These are phyloP conservation scores for Pichia occidentalis DNA, from an alignment of 805 yeast genomes.

Conservation along the genomic window DNA sequence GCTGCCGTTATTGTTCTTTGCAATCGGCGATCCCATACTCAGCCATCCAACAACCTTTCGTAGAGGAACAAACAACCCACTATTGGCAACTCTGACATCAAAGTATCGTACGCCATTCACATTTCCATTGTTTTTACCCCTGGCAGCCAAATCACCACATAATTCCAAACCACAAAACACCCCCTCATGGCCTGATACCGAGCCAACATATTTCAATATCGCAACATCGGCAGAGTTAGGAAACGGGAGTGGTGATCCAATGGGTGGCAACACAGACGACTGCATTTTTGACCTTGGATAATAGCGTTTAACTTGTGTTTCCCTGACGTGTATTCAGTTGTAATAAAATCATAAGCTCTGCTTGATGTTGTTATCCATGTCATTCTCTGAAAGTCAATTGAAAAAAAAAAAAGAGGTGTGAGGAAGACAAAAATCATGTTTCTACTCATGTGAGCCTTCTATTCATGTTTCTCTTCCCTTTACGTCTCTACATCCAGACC, in stretches of 20 bases:
- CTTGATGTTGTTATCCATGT: no score
- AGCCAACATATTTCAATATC: conserved; percentile 62
- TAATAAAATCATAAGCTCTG: no score
- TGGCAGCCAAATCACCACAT: conserved; percentile 49
- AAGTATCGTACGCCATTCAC: conserved; percentile 70
- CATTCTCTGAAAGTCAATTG: no score
- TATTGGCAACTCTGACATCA: conserved; percentile 49
- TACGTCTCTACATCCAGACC: no score
- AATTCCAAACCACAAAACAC: conserved; percentile 84
- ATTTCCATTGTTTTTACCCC: conserved; percentile 85
- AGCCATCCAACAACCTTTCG: conserved; percentile 29
- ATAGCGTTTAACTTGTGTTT: neutral
- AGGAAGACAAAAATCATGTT: no score
- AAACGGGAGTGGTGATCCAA: conserved; percentile 9
- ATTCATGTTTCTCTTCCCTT: no score
- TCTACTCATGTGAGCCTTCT: no score
- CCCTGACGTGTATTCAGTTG: no score
- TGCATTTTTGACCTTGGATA: neutral
- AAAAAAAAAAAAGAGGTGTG: no score
- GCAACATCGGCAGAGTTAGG: conserved; percentile 41
- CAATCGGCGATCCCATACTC: neutral
- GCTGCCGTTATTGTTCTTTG: neutral
- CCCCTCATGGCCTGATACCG: conserved; percentile 66
- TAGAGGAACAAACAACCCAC: conserved; percentile 72
- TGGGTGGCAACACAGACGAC: conserved; percentile 6